These are phyloP conservation scores for Brassica incana DNA, from an alignment of 345 rosid species.

Conservation along the genomic window DNA sequence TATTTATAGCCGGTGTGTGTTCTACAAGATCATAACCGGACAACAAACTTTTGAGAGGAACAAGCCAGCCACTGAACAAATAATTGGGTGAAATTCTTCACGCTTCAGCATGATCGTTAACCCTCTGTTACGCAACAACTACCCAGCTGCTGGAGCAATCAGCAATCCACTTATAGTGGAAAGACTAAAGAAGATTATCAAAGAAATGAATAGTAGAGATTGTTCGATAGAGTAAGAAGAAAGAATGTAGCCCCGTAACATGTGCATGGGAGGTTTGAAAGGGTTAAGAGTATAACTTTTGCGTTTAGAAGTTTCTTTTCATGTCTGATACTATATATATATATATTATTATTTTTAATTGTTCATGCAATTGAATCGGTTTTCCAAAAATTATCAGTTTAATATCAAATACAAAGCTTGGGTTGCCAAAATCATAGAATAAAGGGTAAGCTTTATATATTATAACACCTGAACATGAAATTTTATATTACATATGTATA, in stretches of 20 bases:
- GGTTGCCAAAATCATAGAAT: no score
- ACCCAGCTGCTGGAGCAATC: conserved; percentile 51
- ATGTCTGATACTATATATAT: no score
- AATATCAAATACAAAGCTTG: no score
- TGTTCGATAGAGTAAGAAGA: background rate
- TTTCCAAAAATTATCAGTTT: no score
- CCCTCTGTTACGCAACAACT: conserved; percentile 57
- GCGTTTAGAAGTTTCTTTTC: no score
- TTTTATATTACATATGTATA: no score
- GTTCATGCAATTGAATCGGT: no score
- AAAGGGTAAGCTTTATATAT: no score
- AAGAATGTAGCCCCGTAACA: conserved; percentile 10
- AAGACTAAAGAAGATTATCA: conserved; percentile 52
- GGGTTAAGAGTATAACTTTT: background rate
- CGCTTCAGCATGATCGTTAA: conserved; percentile 53
- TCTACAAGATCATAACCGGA: conserved; percentile 81
- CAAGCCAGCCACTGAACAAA: conserved; percentile 53
- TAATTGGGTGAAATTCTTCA: conserved; percentile 65
- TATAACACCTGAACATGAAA: no score
- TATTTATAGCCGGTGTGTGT: conserved; percentile 51
- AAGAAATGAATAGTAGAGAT: conserved; percentile 34
- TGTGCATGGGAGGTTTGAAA: conserved; percentile 13
- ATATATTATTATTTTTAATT: no score
- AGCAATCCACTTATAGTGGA: conserved; percentile 65
- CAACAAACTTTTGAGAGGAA: conserved; percentile 69